phyloP scores from a whole-genome alignment of 306 rosid genomes.

The Medicago truncatula region DNA sequence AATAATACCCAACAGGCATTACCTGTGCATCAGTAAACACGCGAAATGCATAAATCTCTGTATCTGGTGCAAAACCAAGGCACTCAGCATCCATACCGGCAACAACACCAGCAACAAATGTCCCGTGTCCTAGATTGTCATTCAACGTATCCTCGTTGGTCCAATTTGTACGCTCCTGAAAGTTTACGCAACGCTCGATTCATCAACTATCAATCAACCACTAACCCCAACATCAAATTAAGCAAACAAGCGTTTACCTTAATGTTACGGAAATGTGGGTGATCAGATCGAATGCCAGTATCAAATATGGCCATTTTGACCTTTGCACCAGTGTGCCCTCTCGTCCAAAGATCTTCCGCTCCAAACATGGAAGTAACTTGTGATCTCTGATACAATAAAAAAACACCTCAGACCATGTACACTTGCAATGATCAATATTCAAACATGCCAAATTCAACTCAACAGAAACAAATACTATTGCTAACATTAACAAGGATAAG shows the following conservation, averaged over 20 bases:
- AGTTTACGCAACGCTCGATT: conserved; percentile 34
- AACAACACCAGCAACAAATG: conserved; percentile 97
- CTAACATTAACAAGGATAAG: conserved; percentile 4
- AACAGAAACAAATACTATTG: conserved; percentile 3
- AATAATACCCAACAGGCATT: conserved; percentile 58
- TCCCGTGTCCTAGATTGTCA: conserved; percentile 98
- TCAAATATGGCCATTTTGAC: conserved; percentile 99
- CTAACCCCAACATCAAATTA: conserved; percentile 23
- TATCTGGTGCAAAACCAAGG: conserved; percentile 96
- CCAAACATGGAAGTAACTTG: conserved; percentile 93
- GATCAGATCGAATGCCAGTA: conserved; percentile 91
- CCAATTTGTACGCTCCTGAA: conserved; percentile 99
- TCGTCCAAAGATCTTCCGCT: conserved; percentile 82
- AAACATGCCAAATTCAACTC: conserved; percentile 13
- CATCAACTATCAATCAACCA: conserved; percentile 36
- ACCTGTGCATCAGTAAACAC: conserved; percentile 99
- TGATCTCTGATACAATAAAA: conserved; percentile 65
- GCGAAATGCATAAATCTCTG: conserved; percentile 98
- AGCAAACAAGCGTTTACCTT: conserved; percentile 62
- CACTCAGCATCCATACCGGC: conserved; percentile 90
- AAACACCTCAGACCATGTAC: conserved; percentile 35
- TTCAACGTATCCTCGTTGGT: conserved; percentile 90
- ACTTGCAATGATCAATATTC: background rate
- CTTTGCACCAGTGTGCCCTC: conserved; percentile 83
- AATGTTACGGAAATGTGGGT: conserved; percentile 92